A percentile compares a stretch with the other conserved stretches of the same genome.
Evolutionary conservation across 2,329 filamentous ascomycete genomes (phyloP).

Genomic region (Pleoardoris graminearum): DNA sequence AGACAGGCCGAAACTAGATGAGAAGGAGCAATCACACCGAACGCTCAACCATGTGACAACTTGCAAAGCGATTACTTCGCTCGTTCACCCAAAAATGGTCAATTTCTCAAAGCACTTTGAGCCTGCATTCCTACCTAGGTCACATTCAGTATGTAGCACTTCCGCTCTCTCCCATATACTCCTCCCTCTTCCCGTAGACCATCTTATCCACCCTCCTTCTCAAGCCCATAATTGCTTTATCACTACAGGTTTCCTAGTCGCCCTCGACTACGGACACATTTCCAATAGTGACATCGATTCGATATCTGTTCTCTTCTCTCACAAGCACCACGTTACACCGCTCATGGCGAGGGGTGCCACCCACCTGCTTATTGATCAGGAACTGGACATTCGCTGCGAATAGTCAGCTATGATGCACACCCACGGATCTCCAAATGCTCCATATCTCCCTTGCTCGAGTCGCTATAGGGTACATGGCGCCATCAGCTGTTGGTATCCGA

Average conservation of each 20-base stretch:
- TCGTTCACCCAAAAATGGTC: no score
- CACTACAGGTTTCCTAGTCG: neutral
- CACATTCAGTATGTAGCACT: no score
- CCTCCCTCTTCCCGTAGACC: constrained; percentile 1
- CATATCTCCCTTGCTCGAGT: neutral
- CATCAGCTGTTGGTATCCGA: neutral
- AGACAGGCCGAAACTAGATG: no score
- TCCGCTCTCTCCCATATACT: constrained; percentile 1
- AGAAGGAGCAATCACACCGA: no score
- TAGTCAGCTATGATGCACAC: neutral
- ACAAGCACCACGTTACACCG: neutral
- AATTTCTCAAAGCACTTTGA: no score
- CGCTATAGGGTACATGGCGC: neutral
- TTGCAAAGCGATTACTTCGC: no score
- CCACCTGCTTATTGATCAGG: neutral
- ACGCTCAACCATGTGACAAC: no score
- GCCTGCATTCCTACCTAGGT: no score
- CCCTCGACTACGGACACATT: neutral
- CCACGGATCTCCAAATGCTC: no score
- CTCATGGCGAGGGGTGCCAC: neutral
- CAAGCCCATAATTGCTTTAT: neutral
- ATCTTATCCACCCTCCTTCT: constrained; percentile 1
- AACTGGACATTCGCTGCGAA: constrained; percentile 1
- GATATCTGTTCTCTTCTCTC: neutral
- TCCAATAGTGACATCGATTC: neutral